These are phyloP conservation scores for Globisporangium perplexum DNA, from an alignment of 352 stramenopile genomes.

Conservation along the genomic window DNA sequence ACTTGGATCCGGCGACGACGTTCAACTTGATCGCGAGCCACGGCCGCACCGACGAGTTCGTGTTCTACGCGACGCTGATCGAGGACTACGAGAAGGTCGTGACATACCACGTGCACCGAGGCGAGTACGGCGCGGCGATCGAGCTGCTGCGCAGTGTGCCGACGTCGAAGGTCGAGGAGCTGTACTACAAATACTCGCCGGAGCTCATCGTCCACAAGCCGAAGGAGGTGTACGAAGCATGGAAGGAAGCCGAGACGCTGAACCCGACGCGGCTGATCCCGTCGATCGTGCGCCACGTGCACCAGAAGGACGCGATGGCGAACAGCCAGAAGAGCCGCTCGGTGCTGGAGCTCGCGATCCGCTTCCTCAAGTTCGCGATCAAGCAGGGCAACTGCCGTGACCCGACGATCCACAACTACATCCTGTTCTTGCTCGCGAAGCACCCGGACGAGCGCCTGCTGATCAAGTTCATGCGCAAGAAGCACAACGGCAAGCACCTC, in stretches of 20 bases:
- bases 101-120: conserved; percentile 88
- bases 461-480: conserved; percentile 90
- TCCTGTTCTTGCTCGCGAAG: conserved; percentile 88
- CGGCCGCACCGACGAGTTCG: conserved; percentile 87
- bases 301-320: conserved; percentile 50
- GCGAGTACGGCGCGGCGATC: conserved; percentile 87
- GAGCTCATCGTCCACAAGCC: conserved; percentile 90
- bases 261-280: conserved; percentile 91
- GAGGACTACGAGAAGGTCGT: conserved; percentile 94
- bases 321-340: conserved; percentile 56
- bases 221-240: conserved; percentile 89
- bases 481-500: conserved; percentile 77
- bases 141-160: conserved; percentile 84
- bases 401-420: conserved; percentile 91
- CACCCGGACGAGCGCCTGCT: conserved; percentile 84
- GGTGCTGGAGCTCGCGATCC: conserved; percentile 87
- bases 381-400: conserved; percentile 85
- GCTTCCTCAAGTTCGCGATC: conserved; percentile 92
- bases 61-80: conserved; percentile 91
- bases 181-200: conserved; percentile 94
- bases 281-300: conserved; percentile 88
- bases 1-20: conserved; percentile 86
- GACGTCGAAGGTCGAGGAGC: conserved; percentile 88
- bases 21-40: conserved; percentile 91
- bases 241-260: conserved; percentile 86